phyloP scores from a whole-genome alignment of 495 filamentous ascomycete genomes.

The Evernia prunastri region DNA sequence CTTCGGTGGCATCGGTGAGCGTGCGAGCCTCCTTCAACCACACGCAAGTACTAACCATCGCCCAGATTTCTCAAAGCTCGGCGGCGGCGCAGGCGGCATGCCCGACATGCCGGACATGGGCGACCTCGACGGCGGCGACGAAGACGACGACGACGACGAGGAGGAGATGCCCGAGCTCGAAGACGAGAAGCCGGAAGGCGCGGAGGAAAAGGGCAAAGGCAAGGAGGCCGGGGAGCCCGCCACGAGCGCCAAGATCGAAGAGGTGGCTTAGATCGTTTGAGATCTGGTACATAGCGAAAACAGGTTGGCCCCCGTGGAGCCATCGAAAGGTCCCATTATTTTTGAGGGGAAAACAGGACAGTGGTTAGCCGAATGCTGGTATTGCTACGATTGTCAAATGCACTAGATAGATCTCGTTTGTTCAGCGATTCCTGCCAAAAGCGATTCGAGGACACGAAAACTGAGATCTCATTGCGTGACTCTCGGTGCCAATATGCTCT shows the following conservation, averaged over 20 bases:
- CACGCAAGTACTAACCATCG: conserved; percentile 34
- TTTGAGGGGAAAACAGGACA: background rate
- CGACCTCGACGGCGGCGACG: conserved; percentile 46
- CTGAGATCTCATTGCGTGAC: background rate
- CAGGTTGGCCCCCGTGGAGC: too few species aligned
- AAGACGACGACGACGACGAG: conserved; percentile 50
- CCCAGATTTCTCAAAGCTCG: conserved; percentile 92
- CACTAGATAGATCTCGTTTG: background rate
- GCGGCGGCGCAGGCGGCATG: conserved; percentile 50
- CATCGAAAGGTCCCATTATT: background rate
- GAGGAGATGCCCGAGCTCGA: conserved; percentile 57
- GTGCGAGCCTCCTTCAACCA: background rate
- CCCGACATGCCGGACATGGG: conserved; percentile 39
- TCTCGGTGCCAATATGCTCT: too few species aligned
- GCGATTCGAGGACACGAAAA: background rate
- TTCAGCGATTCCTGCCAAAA: background rate
- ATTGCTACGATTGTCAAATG: background rate
- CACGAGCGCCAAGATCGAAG: conserved; percentile 46
- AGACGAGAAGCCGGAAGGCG: conserved; percentile 41
- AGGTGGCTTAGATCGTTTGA: conserved; percentile 43
- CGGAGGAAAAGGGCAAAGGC: conserved; percentile 34
- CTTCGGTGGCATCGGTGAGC: conserved; percentile 53
- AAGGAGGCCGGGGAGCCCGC: conserved; percentile 27
- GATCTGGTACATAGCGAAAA: conserved; percentile 10
- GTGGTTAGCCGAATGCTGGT: conserved; percentile 3